A percentile compares a stretch with the other conserved stretches of the same genome.
Conservation (phyloP, 306 rosid genomes). For the Cotoneaster glaucophyllus region DNA sequence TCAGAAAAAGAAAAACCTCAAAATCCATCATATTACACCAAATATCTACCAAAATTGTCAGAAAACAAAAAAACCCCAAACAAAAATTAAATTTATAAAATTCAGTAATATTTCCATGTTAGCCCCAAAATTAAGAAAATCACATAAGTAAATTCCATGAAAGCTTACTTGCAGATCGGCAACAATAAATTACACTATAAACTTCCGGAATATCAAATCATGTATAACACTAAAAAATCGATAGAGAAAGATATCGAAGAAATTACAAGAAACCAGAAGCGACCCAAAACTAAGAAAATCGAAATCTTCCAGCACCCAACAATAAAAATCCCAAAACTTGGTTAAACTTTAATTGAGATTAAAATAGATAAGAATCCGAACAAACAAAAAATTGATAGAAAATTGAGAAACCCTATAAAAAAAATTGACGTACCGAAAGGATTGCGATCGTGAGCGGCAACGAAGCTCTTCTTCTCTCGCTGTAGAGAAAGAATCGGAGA, state of each 20-base stretch:
- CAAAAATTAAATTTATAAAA: background rate
- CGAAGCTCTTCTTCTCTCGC: background rate
- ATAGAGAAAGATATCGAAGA: background rate
- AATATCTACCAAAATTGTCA: background rate
- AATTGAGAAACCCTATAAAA: background rate
- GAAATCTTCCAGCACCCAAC: background rate
- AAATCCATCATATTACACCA: background rate
- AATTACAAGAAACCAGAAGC: background rate
- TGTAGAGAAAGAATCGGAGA: background rate
- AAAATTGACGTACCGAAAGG: background rate
- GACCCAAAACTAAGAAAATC: background rate
- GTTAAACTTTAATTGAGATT: background rate
- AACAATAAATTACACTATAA: background rate
- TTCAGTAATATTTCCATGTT: background rate
- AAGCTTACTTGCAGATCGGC: background rate
- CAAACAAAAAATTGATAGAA: background rate
- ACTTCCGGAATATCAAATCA: background rate
- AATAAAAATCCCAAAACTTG: background rate
- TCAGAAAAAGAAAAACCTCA: background rate
- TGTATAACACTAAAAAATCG: background rate
- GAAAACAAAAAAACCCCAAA: background rate
- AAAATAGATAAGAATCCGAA: background rate
- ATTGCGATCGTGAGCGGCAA: background rate
- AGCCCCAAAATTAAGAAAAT: background rate
- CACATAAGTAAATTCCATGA: background rate